These are phyloP conservation scores for Hypoxylon cercidicola DNA, from an alignment of 495 filamentous ascomycete genomes.

Conservation along the genomic window DNA sequence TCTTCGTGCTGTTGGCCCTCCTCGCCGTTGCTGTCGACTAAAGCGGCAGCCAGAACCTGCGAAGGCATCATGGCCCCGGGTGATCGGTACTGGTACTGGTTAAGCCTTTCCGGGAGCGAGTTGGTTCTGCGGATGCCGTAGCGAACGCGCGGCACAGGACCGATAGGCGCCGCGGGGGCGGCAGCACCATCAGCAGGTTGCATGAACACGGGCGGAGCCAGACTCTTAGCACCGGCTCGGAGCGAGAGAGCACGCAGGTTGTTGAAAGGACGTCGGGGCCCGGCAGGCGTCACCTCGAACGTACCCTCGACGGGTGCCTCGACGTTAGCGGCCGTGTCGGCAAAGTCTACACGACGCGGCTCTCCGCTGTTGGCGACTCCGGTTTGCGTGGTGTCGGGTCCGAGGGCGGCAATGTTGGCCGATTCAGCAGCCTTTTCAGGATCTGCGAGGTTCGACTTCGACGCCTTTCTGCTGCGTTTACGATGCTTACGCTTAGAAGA, in stretches of 20 bases:
- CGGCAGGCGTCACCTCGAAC: constrained; percentile 45
- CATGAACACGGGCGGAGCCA: constrained; percentile 58
- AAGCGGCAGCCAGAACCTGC: constrained; percentile 49
- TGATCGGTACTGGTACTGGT: constrained; percentile 57
- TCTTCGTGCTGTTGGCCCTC: constrained; percentile 57
- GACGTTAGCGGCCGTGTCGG: constrained; percentile 20
- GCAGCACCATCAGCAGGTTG: constrained; percentile 42
- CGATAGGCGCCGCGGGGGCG: constrained; percentile 39
- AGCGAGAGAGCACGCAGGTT: constrained; percentile 55
- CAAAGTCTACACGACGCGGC: constrained; percentile 58
- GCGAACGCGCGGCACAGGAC: constrained; percentile 62
- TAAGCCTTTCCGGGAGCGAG: constrained; percentile 78
- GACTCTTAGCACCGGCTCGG: constrained; percentile 55
- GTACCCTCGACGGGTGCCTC: constrained; percentile 49
- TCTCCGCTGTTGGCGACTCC: constrained; percentile 42
- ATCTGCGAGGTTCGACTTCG: constrained; percentile 14
- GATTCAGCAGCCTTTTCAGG: constrained; percentile 39
- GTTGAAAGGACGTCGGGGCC: constrained; percentile 48
- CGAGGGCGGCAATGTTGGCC: constrained; percentile 47
- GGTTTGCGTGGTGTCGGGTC: constrained; percentile 32
- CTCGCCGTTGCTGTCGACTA: constrained; percentile 48
- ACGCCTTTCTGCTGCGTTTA: constrained; percentile 47
- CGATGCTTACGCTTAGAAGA: constrained; percentile 49
- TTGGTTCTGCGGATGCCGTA: constrained; percentile 78
- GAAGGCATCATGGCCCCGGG: constrained; percentile 56